phyloP scores from a whole-genome alignment of 2,329 filamentous ascomycete genomes.

The Onygenales sp. region DNA sequence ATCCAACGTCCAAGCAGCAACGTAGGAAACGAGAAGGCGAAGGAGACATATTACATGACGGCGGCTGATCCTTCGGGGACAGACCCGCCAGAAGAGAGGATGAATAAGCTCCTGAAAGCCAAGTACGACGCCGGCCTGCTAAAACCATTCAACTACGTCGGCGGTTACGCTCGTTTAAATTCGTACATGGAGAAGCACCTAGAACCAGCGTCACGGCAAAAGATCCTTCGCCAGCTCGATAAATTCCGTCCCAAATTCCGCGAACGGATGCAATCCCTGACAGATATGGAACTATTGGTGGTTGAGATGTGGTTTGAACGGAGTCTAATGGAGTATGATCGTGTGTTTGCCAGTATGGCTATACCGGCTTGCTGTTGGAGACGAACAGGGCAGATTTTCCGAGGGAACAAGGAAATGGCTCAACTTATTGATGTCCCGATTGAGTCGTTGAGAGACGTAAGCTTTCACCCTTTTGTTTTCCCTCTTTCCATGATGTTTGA shows the following conservation, averaged over 20 bases:
- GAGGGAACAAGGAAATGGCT: constrained; percentile 98
- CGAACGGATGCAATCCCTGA: constrained; percentile 84
- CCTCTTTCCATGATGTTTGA: not conserved
- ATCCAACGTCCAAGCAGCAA: constrained; percentile 54
- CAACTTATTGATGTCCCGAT: constrained; percentile 90
- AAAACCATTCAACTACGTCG: constrained; percentile 97
- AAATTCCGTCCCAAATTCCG: constrained; percentile 92
- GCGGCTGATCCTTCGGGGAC: constrained; percentile 88
- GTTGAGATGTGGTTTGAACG: constrained; percentile 99
- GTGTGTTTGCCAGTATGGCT: constrained; percentile 97
- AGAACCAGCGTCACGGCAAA: constrained; percentile 70
- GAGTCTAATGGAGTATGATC: constrained; percentile 94
- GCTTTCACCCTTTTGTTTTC: constrained; percentile 26
- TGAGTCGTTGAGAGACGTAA: constrained; percentile 79
- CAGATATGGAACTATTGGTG: constrained; percentile 85
- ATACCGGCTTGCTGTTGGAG: constrained; percentile 97
- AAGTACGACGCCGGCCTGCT: constrained; percentile 94
- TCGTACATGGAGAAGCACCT: constrained; percentile 89
- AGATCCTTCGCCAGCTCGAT: constrained; percentile 84
- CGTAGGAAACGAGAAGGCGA: constrained; percentile 55
- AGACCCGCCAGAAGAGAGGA: constrained; percentile 80
- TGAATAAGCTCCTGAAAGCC: constrained; percentile 86
- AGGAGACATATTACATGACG: constrained; percentile 89
- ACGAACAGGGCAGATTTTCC: constrained; percentile 90
- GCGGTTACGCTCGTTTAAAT: constrained; percentile 82